phyloP scores from a whole-genome alignment of 2,329 filamentous ascomycete genomes.

The Trichothecium roseum region DNA sequence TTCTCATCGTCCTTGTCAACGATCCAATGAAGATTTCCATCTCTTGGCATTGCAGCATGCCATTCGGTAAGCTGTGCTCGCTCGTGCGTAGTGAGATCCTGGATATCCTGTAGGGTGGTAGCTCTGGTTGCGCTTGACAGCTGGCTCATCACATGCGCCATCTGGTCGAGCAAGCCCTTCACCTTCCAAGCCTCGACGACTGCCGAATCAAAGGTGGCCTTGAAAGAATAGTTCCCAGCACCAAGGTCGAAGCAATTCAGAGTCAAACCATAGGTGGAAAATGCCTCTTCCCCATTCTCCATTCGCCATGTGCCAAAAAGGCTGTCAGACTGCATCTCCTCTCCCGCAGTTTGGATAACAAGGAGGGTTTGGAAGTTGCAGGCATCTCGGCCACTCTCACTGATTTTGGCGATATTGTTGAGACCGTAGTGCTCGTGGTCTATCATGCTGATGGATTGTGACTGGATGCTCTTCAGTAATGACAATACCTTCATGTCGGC shows the following conservation, averaged over 20 bases:
- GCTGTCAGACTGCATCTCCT: slow-evolving; percentile 10
- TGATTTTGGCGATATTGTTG: slow-evolving; percentile 12
- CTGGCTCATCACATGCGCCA: no score
- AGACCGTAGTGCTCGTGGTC: slow-evolving; percentile 14
- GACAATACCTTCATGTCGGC: background rate
- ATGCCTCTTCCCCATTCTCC: background rate
- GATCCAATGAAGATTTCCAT: slow-evolving; percentile 8
- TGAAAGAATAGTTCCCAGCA: background rate
- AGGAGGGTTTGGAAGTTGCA: slow-evolving; percentile 10
- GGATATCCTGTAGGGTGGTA: no score
- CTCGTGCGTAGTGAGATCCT: no score
- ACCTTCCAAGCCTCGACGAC: background rate
- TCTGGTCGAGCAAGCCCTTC: background rate
- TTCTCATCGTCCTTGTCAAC: slow-evolving; percentile 9
- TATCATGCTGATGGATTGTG: slow-evolving; percentile 10
- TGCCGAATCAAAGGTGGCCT: background rate
- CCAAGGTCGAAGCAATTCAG: background rate
- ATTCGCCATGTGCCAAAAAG: background rate
- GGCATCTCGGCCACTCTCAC: slow-evolving; percentile 1
- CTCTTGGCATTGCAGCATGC: no score
- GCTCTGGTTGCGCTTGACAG: no score
- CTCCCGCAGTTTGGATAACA: slow-evolving; percentile 1
- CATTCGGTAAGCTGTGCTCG: no score
- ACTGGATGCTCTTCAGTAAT: slow-evolving; percentile 8
- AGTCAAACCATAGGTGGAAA: background rate